phyloP scores from a whole-genome alignment of 2,329 filamentous ascomycete genomes.

The Hypoxylon sp. region DNA sequence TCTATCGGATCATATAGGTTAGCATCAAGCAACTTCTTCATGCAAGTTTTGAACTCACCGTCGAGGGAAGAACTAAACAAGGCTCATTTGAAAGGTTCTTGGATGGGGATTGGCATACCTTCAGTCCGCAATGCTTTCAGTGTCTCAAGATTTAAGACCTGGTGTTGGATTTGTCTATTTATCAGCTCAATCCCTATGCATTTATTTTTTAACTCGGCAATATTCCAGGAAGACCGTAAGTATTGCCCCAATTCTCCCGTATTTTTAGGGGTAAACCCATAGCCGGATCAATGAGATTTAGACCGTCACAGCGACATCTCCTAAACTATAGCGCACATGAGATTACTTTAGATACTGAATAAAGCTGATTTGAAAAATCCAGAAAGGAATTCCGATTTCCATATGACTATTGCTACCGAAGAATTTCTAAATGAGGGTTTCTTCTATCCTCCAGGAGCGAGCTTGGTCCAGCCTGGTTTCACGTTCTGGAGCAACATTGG shows the following conservation, averaged over 20 bases:
- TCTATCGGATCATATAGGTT: slow-evolving; percentile 47
- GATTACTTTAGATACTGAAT: neutral
- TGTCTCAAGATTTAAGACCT: slow-evolving; percentile 43
- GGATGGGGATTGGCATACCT: slow-evolving; percentile 62
- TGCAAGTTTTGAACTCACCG: slow-evolving; percentile 65
- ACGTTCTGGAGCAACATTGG: neutral
- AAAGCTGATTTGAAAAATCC: slow-evolving; percentile 2
- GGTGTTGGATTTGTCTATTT: slow-evolving; percentile 40
- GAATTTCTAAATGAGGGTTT: slow-evolving; percentile 37
- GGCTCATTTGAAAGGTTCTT: slow-evolving; percentile 60
- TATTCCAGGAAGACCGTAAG: slow-evolving; percentile 43
- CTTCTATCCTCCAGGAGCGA: slow-evolving; percentile 40
- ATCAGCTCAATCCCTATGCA: slow-evolving; percentile 47
- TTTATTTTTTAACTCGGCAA: slow-evolving; percentile 45
- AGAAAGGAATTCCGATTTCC: slow-evolving; percentile 38
- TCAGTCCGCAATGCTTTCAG: slow-evolving; percentile 58
- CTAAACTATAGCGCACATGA: neutral
- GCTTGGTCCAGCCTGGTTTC: slow-evolving; percentile 31
- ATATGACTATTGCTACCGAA: slow-evolving; percentile 46
- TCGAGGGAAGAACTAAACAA: slow-evolving; percentile 63
- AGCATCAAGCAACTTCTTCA: slow-evolving; percentile 64
- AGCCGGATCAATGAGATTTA: neutral
- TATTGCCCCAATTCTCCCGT: neutral
- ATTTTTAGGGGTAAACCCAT: neutral
- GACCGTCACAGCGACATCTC: neutral